Percentiles rank a stretch among this genome's conserved stretches.
Conservation (phyloP, 2,329 filamentous ascomycete species). For the Aspergillus ibericus region DNA sequence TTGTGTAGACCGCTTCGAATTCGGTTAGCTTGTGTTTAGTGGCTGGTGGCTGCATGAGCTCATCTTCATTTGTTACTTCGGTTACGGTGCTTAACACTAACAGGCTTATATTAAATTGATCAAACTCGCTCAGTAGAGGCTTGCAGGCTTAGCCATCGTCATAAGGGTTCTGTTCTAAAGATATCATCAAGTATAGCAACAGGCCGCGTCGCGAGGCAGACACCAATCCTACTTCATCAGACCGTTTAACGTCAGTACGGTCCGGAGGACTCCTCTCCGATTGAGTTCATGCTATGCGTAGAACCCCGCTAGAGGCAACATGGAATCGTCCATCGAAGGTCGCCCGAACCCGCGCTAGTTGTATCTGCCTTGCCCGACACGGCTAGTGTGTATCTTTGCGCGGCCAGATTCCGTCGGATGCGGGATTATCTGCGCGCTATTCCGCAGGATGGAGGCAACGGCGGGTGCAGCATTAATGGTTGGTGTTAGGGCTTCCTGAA, state of each 20-base stretch:
- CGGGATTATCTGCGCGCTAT: not conserved
- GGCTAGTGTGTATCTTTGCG: not conserved
- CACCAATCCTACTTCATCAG: too few relatives aligned
- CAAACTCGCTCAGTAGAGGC: too few relatives aligned
- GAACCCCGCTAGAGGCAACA: not conserved
- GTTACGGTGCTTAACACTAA: too few relatives aligned
- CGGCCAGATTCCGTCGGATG: not conserved
- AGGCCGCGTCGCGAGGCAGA: not conserved
- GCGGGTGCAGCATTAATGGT: too few relatives aligned
- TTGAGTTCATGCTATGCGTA: conserved; percentile 1
- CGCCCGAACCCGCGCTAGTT: not conserved
- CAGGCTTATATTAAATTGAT: too few relatives aligned
- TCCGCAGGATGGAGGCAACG: not conserved
- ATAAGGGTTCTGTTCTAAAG: too few relatives aligned
- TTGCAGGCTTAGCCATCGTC: too few relatives aligned
- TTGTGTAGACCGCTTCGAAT: not conserved
- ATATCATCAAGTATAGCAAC: not conserved
- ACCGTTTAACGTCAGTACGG: conserved; percentile 1
- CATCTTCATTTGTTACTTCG: not conserved
- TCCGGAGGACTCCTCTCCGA: not conserved
- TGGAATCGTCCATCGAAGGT: conserved; percentile 1
- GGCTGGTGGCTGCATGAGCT: not conserved
- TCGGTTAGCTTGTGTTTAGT: not conserved
- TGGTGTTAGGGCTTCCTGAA: not conserved
- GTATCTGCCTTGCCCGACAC: not conserved